phyloP scores from a whole-genome alignment of 2,329 filamentous ascomycete genomes.

The Saccharata proteae region DNA sequence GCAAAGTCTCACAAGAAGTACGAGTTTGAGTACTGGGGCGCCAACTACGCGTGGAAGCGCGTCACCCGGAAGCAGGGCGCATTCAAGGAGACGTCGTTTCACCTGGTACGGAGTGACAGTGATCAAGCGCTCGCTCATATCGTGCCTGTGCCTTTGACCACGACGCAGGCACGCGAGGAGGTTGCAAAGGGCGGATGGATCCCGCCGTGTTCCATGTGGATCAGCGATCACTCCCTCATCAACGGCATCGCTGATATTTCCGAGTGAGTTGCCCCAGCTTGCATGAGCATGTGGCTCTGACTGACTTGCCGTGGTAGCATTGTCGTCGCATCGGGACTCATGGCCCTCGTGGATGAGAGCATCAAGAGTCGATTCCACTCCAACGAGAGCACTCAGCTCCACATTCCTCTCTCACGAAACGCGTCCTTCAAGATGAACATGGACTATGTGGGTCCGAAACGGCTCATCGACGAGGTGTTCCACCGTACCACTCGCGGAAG shows the following conservation, averaged over 20 bases:
- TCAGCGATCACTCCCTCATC: slow-evolving; percentile 62
- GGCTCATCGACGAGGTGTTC: slow-evolving; percentile 53
- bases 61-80: slow-evolving; percentile 55
- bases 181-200: slow-evolving; percentile 76
- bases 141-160: slow-evolving; percentile 64
- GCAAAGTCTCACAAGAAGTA: slow-evolving; percentile 61
- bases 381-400: slow-evolving; percentile 39
- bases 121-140: slow-evolving; percentile 65
- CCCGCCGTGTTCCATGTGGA: slow-evolving; percentile 81
- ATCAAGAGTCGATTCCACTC: slow-evolving; percentile 68
- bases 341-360: slow-evolving; percentile 80
- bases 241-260: slow-evolving; percentile 65
- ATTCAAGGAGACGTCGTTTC: slow-evolving; percentile 58
- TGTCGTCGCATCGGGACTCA: slow-evolving; percentile 78
- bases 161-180: slow-evolving; percentile 59
- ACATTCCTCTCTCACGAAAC: slow-evolving; percentile 38
- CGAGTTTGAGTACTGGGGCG: slow-evolving; percentile 89
- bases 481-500: slow-evolving; percentile 29
- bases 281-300: too few relatives aligned
- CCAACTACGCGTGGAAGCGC: slow-evolving; percentile 73
- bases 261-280: slow-evolving; percentile 52
- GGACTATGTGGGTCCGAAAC: slow-evolving; percentile 50
- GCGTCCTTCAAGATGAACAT: slow-evolving; percentile 43
- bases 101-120: slow-evolving; percentile 59
- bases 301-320: slow-evolving; percentile 53